Percentiles rank a stretch among this genome's conserved stretches.
Conservation (phyloP, 2,329 filamentous ascomycete genomes). For the Cladosporium cucumerinum region DNA sequence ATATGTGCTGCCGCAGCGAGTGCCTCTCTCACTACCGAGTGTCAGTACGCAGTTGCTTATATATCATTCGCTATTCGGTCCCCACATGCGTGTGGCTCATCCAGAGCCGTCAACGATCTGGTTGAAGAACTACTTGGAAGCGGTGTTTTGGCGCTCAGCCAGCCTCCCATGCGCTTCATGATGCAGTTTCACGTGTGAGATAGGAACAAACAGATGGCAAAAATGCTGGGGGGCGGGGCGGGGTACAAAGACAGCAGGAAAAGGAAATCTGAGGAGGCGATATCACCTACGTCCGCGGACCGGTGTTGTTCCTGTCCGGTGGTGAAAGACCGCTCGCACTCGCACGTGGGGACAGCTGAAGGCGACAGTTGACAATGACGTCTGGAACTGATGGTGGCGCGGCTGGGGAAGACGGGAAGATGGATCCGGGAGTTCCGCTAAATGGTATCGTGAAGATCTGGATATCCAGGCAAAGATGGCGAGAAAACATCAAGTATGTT, state of each 20-base stretch:
- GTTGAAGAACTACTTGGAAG: slow-evolving; percentile 40
- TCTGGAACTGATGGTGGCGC: not conserved
- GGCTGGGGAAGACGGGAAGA: not conserved
- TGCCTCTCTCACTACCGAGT: slow-evolving; percentile 42
- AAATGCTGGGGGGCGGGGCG: not conserved
- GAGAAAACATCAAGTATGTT: not conserved
- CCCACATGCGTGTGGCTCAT: slow-evolving; percentile 59
- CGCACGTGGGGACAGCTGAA: slow-evolving; percentile 1
- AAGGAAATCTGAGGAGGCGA: not conserved
- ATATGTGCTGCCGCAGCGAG: slow-evolving; percentile 36
- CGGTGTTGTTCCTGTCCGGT: slow-evolving; percentile 4
- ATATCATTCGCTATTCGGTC: slow-evolving; percentile 16
- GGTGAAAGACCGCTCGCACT: not conserved
- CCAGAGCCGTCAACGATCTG: slow-evolving; percentile 55
- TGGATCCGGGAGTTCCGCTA: not conserved
- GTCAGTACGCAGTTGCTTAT: slow-evolving; percentile 18
- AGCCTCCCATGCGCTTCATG: slow-evolving; percentile 37
- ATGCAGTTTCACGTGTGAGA: slow-evolving; percentile 5
- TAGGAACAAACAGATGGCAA: not conserved
- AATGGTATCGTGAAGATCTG: not conserved
- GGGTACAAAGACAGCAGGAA: not conserved
- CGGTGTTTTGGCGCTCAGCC: slow-evolving; percentile 37
- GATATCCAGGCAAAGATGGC: not conserved
- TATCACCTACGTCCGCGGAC: not conserved
- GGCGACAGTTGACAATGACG: not conserved